phyloP scores from a whole-genome alignment of 2,329 filamentous ascomycete species.

The Epichloe aotearoae region DNA sequence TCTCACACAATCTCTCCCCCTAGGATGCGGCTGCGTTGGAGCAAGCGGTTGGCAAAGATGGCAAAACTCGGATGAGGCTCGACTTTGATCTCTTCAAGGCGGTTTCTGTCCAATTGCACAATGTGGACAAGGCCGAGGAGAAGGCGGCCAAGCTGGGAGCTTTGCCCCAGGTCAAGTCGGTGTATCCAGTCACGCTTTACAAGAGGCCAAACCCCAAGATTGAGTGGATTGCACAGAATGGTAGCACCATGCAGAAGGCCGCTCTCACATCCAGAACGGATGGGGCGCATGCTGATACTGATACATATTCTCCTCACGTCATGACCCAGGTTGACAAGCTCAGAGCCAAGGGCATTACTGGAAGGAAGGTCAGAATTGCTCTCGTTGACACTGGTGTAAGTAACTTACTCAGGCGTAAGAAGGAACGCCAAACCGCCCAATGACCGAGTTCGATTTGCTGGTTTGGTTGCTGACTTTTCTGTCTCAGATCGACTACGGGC shows the following conservation, averaged over 20 bases:
- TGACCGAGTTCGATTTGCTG: background rate
- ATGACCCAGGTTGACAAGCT: slow-evolving; percentile 45
- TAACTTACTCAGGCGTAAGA: background rate
- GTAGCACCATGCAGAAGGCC: slow-evolving; percentile 10
- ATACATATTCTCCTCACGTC: slow-evolving; percentile 35
- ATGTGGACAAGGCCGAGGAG: slow-evolving; percentile 30
- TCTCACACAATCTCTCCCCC: background rate
- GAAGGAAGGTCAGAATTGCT: slow-evolving; percentile 38
- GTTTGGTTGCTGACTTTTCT: background rate
- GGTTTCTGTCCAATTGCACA: slow-evolving; percentile 37
- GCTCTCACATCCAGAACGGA: slow-evolving; percentile 11
- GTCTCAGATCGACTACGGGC: slow-evolving; percentile 45
- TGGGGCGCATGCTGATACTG: slow-evolving; percentile 5
- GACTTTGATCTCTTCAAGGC: slow-evolving; percentile 40
- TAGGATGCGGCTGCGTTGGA: slow-evolving; percentile 9
- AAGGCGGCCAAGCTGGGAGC: slow-evolving; percentile 26
- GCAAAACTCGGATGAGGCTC: slow-evolving; percentile 32
- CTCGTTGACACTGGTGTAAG: slow-evolving; percentile 42
- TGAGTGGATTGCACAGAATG: slow-evolving; percentile 26
- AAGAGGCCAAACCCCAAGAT: slow-evolving; percentile 31
- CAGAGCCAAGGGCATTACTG: slow-evolving; percentile 31
- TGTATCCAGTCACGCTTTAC: slow-evolving; percentile 35
- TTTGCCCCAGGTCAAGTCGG: slow-evolving; percentile 31
- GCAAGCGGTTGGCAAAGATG: slow-evolving; percentile 18
- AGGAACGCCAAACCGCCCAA: background rate